phyloP scores from a whole-genome alignment of 2,329 filamentous ascomycete genomes.

The Xylaria polymorpha region DNA sequence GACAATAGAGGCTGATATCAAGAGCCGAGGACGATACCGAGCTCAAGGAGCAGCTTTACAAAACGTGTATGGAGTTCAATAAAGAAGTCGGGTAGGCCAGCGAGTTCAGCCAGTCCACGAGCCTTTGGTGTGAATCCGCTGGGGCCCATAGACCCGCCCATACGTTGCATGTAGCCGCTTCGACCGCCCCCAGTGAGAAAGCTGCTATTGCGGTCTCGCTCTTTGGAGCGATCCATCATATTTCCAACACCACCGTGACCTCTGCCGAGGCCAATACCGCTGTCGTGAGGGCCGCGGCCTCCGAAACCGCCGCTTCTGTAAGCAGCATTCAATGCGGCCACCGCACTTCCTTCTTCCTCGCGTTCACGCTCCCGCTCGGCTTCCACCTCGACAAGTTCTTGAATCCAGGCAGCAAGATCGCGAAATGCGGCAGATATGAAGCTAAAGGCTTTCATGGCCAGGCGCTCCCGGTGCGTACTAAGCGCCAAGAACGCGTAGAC shows the following conservation, averaged over 20 bases:
- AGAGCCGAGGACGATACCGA: slow-evolving; percentile 65
- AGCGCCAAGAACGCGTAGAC: slow-evolving; percentile 75
- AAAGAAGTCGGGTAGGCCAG: slow-evolving; percentile 75
- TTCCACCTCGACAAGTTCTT: slow-evolving; percentile 71
- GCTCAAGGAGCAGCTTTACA: slow-evolving; percentile 70
- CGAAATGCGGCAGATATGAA: slow-evolving; percentile 71
- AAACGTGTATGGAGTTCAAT: slow-evolving; percentile 73
- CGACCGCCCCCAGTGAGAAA: slow-evolving; percentile 66
- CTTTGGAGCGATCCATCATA: slow-evolving; percentile 47
- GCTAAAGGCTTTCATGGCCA: slow-evolving; percentile 74
- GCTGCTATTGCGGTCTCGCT: slow-evolving; percentile 59
- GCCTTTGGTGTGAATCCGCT: slow-evolving; percentile 67
- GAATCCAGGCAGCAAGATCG: slow-evolving; percentile 74
- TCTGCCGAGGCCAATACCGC: slow-evolving; percentile 47
- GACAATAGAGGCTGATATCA: slow-evolving; percentile 45
- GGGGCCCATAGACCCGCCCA: slow-evolving; percentile 65
- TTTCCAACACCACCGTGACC: slow-evolving; percentile 42
- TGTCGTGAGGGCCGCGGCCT: slow-evolving; percentile 49
- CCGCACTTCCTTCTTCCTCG: slow-evolving; percentile 53
- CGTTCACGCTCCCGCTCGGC: slow-evolving; percentile 66
- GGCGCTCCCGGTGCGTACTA: slow-evolving; percentile 72
- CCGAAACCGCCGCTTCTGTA: slow-evolving; percentile 56
- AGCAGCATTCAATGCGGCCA: slow-evolving; percentile 57
- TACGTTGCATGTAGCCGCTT: slow-evolving; percentile 66
- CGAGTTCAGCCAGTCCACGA: slow-evolving; percentile 72